A percentile compares a stretch with the other conserved stretches of the same genome.
Conservation (phyloP, 192 early-diverging fungal species). For the Backusella sp. region DNA sequence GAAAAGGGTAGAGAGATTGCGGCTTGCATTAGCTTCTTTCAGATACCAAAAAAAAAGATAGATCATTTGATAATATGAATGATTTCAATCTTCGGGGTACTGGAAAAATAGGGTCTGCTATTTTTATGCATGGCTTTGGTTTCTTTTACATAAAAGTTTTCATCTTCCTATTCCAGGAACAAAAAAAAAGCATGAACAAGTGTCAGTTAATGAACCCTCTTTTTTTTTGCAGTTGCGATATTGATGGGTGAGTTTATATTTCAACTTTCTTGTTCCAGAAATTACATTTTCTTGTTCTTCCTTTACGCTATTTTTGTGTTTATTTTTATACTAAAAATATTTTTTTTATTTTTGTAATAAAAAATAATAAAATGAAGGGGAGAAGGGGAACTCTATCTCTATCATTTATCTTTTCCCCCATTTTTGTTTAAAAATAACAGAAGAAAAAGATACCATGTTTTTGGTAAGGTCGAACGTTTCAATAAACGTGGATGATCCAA, state of each 20-base stretch:
- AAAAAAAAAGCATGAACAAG: neutral
- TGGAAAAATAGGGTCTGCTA: neutral
- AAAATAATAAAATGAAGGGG: neutral
- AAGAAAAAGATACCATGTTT: neutral
- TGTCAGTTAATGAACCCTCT: neutral
- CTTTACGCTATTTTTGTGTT: neutral
- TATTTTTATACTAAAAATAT: slow-evolving; percentile 7
- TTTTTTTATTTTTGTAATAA: neutral
- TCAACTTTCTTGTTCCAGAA: neutral
- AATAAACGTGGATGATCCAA: neutral
- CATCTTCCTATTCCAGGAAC: neutral
- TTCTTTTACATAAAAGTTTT: neutral
- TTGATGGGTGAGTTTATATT: neutral
- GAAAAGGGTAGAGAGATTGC: neutral
- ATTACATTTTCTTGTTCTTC: neutral
- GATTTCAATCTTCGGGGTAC: neutral
- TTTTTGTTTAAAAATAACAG: neutral
- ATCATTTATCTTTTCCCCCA: neutral
- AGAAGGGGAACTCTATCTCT: neutral
- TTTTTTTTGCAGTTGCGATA: neutral
- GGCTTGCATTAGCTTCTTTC: slow-evolving; percentile 4
- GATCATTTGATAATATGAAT: neutral
- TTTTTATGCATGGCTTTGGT: neutral
- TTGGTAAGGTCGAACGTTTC: neutral
- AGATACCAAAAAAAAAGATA: neutral